Percentiles rank a stretch among this genome's conserved stretches.
Evolutionary conservation across 495 filamentous ascomycete genomes (phyloP).

Genomic region (Pseudoneurospora amorphoporcata): DNA sequence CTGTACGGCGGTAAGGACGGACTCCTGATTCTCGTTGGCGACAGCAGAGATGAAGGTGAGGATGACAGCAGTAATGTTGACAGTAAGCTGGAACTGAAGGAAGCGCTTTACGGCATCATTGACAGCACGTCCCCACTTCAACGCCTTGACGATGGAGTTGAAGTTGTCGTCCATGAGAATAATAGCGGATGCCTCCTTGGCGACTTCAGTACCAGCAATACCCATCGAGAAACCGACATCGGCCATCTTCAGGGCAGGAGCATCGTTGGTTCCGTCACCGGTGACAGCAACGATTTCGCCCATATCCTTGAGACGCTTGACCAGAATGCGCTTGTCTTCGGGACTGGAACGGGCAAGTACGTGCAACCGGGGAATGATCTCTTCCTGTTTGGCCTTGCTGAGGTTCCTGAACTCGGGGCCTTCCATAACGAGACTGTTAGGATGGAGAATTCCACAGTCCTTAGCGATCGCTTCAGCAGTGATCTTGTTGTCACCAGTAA

Average conservation of each 20-base stretch:
- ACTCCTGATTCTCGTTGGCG: constrained; percentile 50
- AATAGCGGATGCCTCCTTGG: constrained; percentile 85
- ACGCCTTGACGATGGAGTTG: constrained; percentile 72
- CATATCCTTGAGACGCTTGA: constrained; percentile 59
- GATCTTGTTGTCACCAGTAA: constrained; percentile 76
- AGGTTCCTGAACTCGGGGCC: constrained; percentile 75
- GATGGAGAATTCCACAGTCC: constrained; percentile 74
- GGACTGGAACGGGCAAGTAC: constrained; percentile 81
- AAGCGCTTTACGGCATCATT: constrained; percentile 89
- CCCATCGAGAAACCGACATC: constrained; percentile 94
- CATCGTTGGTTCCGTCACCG: constrained; percentile 85
- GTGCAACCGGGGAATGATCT: constrained; percentile 63
- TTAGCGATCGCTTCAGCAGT: constrained; percentile 75
- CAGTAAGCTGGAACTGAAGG: constrained; percentile 84
- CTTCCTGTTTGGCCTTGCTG: constrained; percentile 57
- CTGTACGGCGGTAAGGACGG: constrained; percentile 78
- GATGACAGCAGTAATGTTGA: constrained; percentile 79
- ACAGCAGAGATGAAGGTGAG: constrained; percentile 78
- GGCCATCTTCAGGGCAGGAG: constrained; percentile 72
- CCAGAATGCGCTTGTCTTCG: constrained; percentile 77
- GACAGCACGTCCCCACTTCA: constrained; percentile 84
- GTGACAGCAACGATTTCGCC: constrained; percentile 81
- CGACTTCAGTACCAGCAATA: constrained; percentile 84
- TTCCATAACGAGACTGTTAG: constrained; percentile 69
- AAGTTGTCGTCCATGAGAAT: constrained; percentile 93